Base-by-base conservation (phyloP, 1,284 basidiomycete species). In the Irpex sp. region DNA sequence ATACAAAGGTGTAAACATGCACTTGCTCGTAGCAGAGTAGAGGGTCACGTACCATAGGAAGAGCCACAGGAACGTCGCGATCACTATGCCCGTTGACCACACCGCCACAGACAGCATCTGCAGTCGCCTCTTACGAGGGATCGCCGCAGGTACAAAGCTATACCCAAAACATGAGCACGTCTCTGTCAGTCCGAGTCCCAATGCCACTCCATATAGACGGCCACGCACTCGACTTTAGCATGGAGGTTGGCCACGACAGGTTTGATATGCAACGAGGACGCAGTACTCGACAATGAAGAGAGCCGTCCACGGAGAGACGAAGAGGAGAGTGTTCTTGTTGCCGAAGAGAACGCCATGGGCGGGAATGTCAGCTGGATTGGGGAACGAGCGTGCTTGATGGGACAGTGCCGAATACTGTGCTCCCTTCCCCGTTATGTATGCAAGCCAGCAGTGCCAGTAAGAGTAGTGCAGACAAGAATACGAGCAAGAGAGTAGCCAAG, bases 101-200 rank as follows among this genome's bases (percentile, higher is more conserved):
- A 89, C 70, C 9, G 95, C 90, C 49, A 99, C 96, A 0, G 86
- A 90, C 60, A 93, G 80, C 62, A 91, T 96, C 78, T 97, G 94
- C 61, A 96, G 74, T 68, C 95, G 82, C 65, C 95, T 82, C 72
- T 87, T 87, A 62, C 86, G 80, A n/a, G 92, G 92, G 66, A 94
- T 86, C 70, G 83, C 82, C 11, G 87, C 80, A 0, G 90, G 90
- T 3, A 85, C 90, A 68, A 90, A 92, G 59, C 90, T 92, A 33
- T 33, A 33, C 31, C 31, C 31, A 33, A 33, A 33, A 33, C 31
- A 33, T 33, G 31, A 33, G 6, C 6, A 33, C 6, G 31, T 33
- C 31, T 33, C 31, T 33, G 31, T 33, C 31, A 33, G 31, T 33
- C 31, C 31, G 31, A 33, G 31, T 33, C 31, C 31, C 31, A 33